Base-by-base conservation (phyloP, 331 rosid species). In the Rosa hybrid region DNA sequence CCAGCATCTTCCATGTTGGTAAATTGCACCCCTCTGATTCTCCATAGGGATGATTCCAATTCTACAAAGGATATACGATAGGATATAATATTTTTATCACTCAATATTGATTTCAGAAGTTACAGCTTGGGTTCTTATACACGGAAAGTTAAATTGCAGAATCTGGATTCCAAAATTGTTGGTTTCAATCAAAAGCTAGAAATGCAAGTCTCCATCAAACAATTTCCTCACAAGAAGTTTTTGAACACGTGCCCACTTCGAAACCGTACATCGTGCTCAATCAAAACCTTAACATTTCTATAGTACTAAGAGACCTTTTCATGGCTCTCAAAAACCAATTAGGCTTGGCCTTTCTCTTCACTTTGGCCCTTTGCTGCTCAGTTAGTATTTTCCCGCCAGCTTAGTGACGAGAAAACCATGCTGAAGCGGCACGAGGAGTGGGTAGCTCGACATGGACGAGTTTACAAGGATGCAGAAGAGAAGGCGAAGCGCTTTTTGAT, bases 381-480 rank as follows among this genome's bases (percentile, higher is more conserved):
- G 16, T 25, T 62, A 30, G 54, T 54, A 13, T 51, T 16, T 6
- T 13, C 42, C 25, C 54, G 65, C 42, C 63, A 77, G 38, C 74
- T 78, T 41, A 5, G 13, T 21, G 56, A 56, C 6, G 79, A 53
- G 41, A 17, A 17, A 8, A 39, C 41, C 68, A 67, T 78, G 78
- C n/a, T 2, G 13, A 23, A 20, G 70, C 51, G 30, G 54, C 78
- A 80, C 6, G 70, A 82, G 76, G 39, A 80, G 34, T 88, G 92
- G 89, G 83, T 70, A 86, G 59, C n/a, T 1, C 30, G 49, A 12
- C 21, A 69, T 45, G 81, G 80, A 44, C 81, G 77, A 3, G 20
- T 17, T 27, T 84, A 85, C 18, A 12, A 68, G 12, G 51, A 80
- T 65, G 54, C 6, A 0, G 34, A 23, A 0, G 87, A 88, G 78